These are phyloP conservation scores for Carpinus viminea DNA, from an alignment of 306 rosid genomes.

Conservation along the genomic window DNA sequence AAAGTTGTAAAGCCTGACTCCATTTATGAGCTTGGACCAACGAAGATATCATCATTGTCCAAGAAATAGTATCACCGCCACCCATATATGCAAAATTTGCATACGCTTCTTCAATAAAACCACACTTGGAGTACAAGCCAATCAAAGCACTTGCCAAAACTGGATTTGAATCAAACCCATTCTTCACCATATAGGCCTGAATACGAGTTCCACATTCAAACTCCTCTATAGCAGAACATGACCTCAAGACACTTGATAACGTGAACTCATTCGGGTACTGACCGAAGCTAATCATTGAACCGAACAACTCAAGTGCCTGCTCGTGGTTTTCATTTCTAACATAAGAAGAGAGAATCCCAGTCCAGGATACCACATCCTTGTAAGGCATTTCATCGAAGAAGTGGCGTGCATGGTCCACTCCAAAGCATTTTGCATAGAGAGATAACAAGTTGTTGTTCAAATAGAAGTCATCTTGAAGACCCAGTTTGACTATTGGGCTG, in stretches of 20 bases:
- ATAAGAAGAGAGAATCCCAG: conserved; percentile 55
- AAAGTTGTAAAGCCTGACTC: conserved; percentile 46
- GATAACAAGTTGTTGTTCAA: conserved; percentile 53
- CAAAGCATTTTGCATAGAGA: conserved; percentile 56
- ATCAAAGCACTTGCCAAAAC: conserved; percentile 49
- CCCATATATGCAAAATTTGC: conserved; percentile 38
- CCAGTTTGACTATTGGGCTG: conserved; percentile 61
- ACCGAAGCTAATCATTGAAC: conserved; percentile 44
- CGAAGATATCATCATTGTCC: conserved; percentile 71
- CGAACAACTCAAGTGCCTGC: conserved; percentile 55
- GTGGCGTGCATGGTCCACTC: conserved; percentile 51
- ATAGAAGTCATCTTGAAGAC: conserved; percentile 55
- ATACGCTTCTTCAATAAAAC: conserved; percentile 37
- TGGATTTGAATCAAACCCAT: conserved; percentile 49
- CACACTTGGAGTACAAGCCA: conserved; percentile 55
- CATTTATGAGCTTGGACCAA: conserved; percentile 48
- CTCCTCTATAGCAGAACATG: conserved; percentile 51
- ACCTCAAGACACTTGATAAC: conserved; percentile 48
- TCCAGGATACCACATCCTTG: conserved; percentile 72
- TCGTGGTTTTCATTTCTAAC: conserved; percentile 38
- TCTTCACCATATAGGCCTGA: conserved; percentile 57
- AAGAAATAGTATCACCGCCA: conserved; percentile 53
- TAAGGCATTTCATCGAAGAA: conserved; percentile 75
- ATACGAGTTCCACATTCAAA: conserved; percentile 40
- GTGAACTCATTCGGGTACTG: conserved; percentile 59